phyloP scores from a whole-genome alignment of 306 rosid genomes.

The Prosopis cineraria region DNA sequence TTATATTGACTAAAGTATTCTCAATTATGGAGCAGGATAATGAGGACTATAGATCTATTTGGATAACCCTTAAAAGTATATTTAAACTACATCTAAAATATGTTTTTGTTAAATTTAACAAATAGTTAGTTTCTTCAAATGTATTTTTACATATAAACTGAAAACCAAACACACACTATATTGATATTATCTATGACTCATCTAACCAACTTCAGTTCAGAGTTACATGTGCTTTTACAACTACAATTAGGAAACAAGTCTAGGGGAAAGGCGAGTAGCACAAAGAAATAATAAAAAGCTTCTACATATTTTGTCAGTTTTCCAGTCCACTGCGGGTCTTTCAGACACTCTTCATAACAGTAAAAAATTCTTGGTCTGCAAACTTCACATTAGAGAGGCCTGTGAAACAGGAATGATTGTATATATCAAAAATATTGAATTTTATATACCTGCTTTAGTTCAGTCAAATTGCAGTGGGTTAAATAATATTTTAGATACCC shows the following conservation, averaged over 20 bases:
- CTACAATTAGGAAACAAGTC: background rate
- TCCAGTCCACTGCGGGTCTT: conserved; percentile 13
- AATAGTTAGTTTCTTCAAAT: too few species aligned
- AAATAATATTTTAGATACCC: conserved; percentile 44
- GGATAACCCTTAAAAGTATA: too few species aligned
- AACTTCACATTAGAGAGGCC: conserved; percentile 55
- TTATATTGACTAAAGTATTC: background rate
- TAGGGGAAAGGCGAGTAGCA: conserved; percentile 15
- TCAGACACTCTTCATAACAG: conserved; percentile 45
- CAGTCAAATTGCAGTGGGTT: conserved; percentile 27
- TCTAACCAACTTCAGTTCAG: background rate
- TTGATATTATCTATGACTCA: background rate
- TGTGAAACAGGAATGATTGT: conserved; percentile 39
- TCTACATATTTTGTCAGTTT: background rate
- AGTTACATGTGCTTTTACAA: conserved; percentile 1
- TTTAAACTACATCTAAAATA: too few species aligned
- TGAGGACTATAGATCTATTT: too few species aligned
- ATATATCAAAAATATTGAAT: conserved; percentile 16
- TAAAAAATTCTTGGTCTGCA: conserved; percentile 46
- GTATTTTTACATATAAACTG: too few species aligned
- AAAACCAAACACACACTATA: too few species aligned
- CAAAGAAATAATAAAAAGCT: background rate
- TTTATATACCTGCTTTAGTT: background rate
- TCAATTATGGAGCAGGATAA: background rate
- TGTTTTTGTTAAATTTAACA: too few species aligned